phyloP scores from a whole-genome alignment of 768 basidiomycete genomes.

The Suillus subluteus region DNA sequence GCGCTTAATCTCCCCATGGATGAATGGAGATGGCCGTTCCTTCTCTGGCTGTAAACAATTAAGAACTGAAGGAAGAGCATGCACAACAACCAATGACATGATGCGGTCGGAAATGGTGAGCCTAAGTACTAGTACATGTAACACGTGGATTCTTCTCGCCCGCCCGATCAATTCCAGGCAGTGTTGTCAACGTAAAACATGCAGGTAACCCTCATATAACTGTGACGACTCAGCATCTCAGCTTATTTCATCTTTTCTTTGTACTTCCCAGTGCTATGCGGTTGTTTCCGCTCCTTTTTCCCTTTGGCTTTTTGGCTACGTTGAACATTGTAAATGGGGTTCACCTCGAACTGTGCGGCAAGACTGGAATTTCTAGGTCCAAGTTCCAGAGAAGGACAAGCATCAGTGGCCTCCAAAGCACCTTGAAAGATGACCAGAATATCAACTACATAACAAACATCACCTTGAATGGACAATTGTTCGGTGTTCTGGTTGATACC shows the following conservation, averaged over 20 bases:
- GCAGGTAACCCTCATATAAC: neutral
- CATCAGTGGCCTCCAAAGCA: slow-evolving; percentile 29
- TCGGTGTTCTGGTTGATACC: slow-evolving; percentile 46
- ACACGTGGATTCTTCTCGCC: neutral
- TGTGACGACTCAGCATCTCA: too few relatives aligned
- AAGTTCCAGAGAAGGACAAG: slow-evolving; percentile 28
- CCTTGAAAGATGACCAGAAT: slow-evolving; percentile 35
- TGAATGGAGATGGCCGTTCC: neutral
- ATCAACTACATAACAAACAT: slow-evolving; percentile 43
- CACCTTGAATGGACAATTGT: slow-evolving; percentile 38
- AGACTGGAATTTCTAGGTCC: slow-evolving; percentile 11
- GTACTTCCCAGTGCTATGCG: slow-evolving; percentile 18
- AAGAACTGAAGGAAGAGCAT: neutral
- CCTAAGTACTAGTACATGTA: too few relatives aligned
- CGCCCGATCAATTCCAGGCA: neutral
- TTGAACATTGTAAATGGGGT: slow-evolving; percentile 11
- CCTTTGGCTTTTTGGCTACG: slow-evolving; percentile 15
- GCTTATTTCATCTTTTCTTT: neutral
- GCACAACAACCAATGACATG: neutral
- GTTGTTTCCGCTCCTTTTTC: slow-evolving; percentile 11
- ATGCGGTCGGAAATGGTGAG: slow-evolving; percentile 1
- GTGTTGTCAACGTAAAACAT: neutral
- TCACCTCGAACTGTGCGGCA: slow-evolving; percentile 24
- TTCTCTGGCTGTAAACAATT: neutral
- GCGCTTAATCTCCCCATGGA: neutral